Evolutionary conservation across 2,329 filamentous ascomycete species (phyloP), one percentile per base, ranked within the genome.

Genomic region (Stagonosporopsis vannaccii): DNA sequence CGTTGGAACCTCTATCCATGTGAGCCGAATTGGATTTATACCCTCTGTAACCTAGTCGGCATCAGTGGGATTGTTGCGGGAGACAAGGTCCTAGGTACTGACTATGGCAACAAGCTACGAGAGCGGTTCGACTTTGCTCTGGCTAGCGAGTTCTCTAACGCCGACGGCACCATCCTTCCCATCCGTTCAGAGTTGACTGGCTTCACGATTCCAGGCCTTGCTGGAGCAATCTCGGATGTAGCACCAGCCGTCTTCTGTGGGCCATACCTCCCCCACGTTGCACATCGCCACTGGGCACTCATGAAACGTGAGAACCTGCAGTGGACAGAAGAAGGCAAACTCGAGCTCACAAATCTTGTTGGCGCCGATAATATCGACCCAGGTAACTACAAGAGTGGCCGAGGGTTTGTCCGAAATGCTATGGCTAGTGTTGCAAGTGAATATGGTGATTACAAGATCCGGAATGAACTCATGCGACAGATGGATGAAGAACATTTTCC

Each of bases 11-110:
- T 67, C 6, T 65, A 56, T 51, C 62, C 64, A 8, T 64, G 63
- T 36, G 63, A 64, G 47, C 63, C 63, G n/a, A 64, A 64, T 35
- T 64, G 63, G 61, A 53, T 61, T 12, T 62, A 65, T 28, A 61
- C 60, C 13, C 33, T 63, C 20, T 63, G 61, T 52, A 66, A 63
- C 36, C 20, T 59, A n/a, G 43, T 59, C n/a, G 56, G 56, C 6
- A 56, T 59, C n/a, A 51, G 44, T 28, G 62, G 62, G 12, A 47
- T 60, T 15, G 36, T 60, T 32, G 39, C 57, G 6, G 44, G 48
- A 9, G 59, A 60, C 48, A 53, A 54, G 13, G 33, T 59, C 6
- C 39, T 64, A n/a, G 59, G 55, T 13, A 60, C 43, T 8, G 13
- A 35, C 12, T 56, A 56, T n/a, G 53, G 37, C 4, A 20, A 46